Evolutionary conservation across 2,329 filamentous ascomycete genomes (phyloP), one percentile per base, ranked within the genome.

Genomic region (Fusarium zealandicum): DNA sequence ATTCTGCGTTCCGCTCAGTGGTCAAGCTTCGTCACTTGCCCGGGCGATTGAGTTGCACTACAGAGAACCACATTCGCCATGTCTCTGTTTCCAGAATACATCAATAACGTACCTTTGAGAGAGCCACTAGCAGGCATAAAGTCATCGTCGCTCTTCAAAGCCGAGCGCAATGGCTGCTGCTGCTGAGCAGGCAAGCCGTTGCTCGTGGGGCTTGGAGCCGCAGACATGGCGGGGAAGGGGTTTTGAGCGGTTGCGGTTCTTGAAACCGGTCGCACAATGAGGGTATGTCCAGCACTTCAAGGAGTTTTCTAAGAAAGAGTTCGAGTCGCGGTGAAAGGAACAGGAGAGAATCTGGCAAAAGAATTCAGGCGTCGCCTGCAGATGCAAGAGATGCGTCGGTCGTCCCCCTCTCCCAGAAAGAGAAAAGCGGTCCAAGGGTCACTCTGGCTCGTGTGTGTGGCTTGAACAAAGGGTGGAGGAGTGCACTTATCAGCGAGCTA

Each of bases 131-230:
- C 65, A 10, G 76, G 71, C 17, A 68, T 67, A 3, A 72, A 69
- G 39, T 79, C 77, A 43, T 77, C 75, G 25, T 80, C 78, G 12
- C 61, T 66, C 66, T 80, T 80, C 61, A 79, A 67, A 18, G 75
- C 77, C 31, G 77, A 78, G 39, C 75, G 75, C 45, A 78, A 66
- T 6, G 76, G 74, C 54, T 63, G 64, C 53, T 59, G 63, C 36
- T 57, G 57, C 32, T 52, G 57, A 22, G 43, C 40, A 56, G 54
- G 28, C 32, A 28, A 39, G 50, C 60, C 59, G 44, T 65, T 63
- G 49, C 47, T 57, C 58, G 66, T 61, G 54, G 64, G 55, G 51
- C 47, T 63, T 27, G 62, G 50, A 36, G 53, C 53, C 30, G 68
- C 61, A 63, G 70, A 61, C 68, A 72, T 72, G 63, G 55, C 47